These are phyloP conservation scores for Nothophaeocryptopus gaeumannii DNA, from an alignment of 2,329 filamentous ascomycete genomes.

Conservation along the genomic window DNA sequence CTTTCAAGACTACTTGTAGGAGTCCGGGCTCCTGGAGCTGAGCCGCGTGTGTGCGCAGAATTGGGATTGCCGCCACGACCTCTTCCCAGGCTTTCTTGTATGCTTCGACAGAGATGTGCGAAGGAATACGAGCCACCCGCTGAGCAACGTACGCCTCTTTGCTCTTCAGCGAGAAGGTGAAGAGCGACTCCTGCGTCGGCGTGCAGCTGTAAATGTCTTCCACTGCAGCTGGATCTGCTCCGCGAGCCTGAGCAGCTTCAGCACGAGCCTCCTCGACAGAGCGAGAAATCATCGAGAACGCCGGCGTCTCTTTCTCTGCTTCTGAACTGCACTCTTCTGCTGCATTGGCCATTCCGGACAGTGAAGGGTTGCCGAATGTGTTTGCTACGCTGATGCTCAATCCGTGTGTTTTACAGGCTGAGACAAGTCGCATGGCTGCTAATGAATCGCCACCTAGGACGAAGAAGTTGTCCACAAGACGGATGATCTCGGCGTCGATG, in stretches of 20 bases:
- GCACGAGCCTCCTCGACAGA: neutral
- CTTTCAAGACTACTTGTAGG: slow-evolving; percentile 29
- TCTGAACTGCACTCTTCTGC: too few species aligned
- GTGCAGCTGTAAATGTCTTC: slow-evolving; percentile 52
- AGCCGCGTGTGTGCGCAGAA: slow-evolving; percentile 37
- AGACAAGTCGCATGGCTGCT: slow-evolving; percentile 44
- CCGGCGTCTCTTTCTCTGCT: too few species aligned
- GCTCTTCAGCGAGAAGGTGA: slow-evolving; percentile 53
- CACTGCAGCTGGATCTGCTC: slow-evolving; percentile 15
- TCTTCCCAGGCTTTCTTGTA: slow-evolving; percentile 40
- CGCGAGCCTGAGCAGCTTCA: neutral
- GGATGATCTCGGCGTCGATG: neutral
- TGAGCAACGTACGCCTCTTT: slow-evolving; percentile 55
- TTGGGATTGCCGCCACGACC: slow-evolving; percentile 32
- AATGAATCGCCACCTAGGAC: slow-evolving; percentile 48
- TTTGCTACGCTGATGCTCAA: slow-evolving; percentile 37
- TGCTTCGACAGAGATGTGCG: slow-evolving; percentile 29
- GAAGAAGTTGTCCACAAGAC: slow-evolving; percentile 42
- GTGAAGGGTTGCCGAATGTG: slow-evolving; percentile 36
- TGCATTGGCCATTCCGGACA: neutral
- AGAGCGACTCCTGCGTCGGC: slow-evolving; percentile 35
- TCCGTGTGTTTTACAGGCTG: slow-evolving; percentile 27
- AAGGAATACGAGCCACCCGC: neutral
- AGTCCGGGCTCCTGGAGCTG: slow-evolving; percentile 6
- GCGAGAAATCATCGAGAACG: too few species aligned